Percentiles rank a stretch among this genome's conserved stretches.
phyloP scores from a whole-genome alignment of 352 stramenopile genomes.

The Globisporangium heterothallicum region DNA sequence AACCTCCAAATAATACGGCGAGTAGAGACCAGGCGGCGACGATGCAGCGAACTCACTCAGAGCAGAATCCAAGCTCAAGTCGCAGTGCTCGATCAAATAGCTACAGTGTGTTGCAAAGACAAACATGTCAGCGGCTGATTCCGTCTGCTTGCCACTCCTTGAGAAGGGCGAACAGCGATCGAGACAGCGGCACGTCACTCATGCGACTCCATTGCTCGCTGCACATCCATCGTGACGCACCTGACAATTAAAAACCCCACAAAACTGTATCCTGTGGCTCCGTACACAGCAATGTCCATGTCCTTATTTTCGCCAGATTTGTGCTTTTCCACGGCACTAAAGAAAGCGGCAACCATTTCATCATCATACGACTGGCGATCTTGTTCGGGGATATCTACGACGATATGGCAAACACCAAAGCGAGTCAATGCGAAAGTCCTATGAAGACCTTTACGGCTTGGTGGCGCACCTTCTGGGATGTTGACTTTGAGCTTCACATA shows the following conservation, averaged over 20 bases:
- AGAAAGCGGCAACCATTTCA: conserved; percentile 56
- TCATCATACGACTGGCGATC: conserved; percentile 38
- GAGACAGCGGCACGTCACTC: too few relatives aligned
- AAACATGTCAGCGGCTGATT: conserved; percentile 3
- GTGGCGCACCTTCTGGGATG: conserved; percentile 28
- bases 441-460: neutral
- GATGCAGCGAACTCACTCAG: conserved; percentile 56
- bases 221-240: conserved; percentile 17
- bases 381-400: conserved; percentile 23
- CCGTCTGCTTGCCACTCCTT: neutral
- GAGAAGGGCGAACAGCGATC: too few relatives aligned
- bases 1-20: conserved; percentile 63
- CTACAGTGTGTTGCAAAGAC: conserved; percentile 18
- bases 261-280: conserved; percentile 57
- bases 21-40: conserved; percentile 60
- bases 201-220: too few relatives aligned
- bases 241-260: conserved; percentile 73
- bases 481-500: conserved; percentile 63
- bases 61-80: conserved; percentile 51
- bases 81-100: conserved; percentile 69
- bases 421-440: conserved; percentile 2
- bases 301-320: conserved; percentile 56
- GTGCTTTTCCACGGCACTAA: conserved; percentile 49
- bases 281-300: conserved; percentile 75
- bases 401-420: neutral